Conservation (phyloP, 805 yeast species). For the Hagleromyces aurorensis region DNA sequence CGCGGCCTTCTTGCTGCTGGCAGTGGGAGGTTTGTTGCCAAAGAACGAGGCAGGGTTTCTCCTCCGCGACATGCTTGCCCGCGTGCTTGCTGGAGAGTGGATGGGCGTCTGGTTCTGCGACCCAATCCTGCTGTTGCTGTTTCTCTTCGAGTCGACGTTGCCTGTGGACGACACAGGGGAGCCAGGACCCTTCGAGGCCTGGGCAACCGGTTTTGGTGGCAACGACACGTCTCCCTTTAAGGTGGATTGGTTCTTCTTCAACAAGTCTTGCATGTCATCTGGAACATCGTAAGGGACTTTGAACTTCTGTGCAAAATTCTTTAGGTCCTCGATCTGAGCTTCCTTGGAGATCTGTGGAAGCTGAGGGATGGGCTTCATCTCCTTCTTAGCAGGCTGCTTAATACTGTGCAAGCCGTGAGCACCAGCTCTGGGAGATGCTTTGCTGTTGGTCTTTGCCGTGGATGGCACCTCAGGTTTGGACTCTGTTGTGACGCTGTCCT, state of each 20-base stretch:
- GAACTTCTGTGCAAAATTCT: slow-evolving; percentile 74
- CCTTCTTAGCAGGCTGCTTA: too few species aligned
- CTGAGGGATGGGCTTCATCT: too few species aligned
- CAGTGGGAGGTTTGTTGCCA: slow-evolving; percentile 32
- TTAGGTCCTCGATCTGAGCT: slow-evolving; percentile 60
- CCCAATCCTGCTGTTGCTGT: slow-evolving; percentile 16
- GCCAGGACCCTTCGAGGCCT: slow-evolving; percentile 7
- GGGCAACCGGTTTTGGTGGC: slow-evolving; percentile 19
- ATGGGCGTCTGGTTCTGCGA: slow-evolving; percentile 22
- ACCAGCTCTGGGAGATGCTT: slow-evolving; percentile 36
- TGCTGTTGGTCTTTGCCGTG: slow-evolving; percentile 3
- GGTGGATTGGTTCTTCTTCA: slow-evolving; percentile 40
- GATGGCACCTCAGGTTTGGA: slow-evolving; percentile 2
- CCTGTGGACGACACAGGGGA: slow-evolving; percentile 21
- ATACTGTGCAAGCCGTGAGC: too few species aligned
- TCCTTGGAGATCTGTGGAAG: too few species aligned
- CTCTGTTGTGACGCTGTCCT: background rate
- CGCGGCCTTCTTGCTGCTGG: slow-evolving; percentile 25
- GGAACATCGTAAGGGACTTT: slow-evolving; percentile 63
- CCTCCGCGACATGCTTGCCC: slow-evolving; percentile 18
- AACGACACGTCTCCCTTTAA: slow-evolving; percentile 21
- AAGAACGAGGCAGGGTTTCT: slow-evolving; percentile 31
- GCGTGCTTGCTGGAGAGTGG: slow-evolving; percentile 14
- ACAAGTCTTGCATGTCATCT: slow-evolving; percentile 25
- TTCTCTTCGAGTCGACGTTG: slow-evolving; percentile 18